phyloP scores from a whole-genome alignment of 371 early-diverging fungal genomes.

The Mucor plumbeus region DNA sequence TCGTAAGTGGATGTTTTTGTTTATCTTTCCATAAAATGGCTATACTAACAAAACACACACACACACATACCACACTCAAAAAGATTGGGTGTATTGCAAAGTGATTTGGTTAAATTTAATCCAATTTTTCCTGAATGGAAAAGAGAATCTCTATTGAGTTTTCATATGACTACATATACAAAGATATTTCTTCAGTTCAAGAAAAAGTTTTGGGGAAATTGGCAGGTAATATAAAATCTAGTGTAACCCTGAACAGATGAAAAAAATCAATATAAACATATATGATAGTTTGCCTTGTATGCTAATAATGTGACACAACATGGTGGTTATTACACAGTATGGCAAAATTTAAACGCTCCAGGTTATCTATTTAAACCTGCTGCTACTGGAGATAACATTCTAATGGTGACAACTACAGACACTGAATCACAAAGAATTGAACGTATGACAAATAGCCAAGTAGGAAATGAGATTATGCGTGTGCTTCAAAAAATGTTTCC shows the following conservation, averaged over 20 bases:
- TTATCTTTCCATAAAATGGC: background rate
- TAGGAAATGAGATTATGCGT: constrained; percentile 33
- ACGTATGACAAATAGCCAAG: constrained; percentile 31
- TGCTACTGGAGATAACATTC: constrained; percentile 21
- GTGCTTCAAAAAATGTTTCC: constrained; percentile 46
- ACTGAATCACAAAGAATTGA: constrained; percentile 48
- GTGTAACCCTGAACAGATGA: background rate
- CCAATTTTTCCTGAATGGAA: constrained; percentile 57
- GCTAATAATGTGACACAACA: constrained; percentile 37
- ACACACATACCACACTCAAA: background rate
- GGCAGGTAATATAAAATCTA: constrained; percentile 44
- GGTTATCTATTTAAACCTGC: constrained; percentile 33
- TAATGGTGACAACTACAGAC: constrained; percentile 52
- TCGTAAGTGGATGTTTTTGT: constrained; percentile 31
- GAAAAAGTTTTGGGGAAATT: constrained; percentile 48
- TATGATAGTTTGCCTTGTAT: constrained; percentile 46
- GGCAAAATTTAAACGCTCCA: constrained; percentile 55
- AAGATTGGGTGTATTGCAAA: constrained; percentile 54
- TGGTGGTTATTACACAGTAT: constrained; percentile 46
- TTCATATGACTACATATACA: constrained; percentile 56
- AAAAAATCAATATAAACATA: background rate
- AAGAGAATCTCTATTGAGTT: constrained; percentile 44
- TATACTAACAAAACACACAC: background rate
- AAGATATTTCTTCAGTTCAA: constrained; percentile 52
- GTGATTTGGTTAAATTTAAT: constrained; percentile 33